Conservation (phyloP, 202 grass and related monocot genomes). For the Brachypodium distachyon region DNA sequence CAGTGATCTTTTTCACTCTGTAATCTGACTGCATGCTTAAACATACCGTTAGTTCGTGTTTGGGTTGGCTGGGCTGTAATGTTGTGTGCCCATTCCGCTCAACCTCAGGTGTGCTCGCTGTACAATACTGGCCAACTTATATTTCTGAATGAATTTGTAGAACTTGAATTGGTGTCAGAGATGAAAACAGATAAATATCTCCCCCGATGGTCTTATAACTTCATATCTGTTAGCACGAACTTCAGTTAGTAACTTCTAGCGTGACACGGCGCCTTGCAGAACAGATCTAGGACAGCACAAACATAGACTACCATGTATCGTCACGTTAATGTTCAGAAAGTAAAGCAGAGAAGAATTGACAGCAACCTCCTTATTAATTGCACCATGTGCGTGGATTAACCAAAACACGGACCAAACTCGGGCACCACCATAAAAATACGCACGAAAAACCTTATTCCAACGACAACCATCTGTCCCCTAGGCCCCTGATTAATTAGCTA, state of each 20-base stretch:
- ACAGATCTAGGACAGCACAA: not conserved
- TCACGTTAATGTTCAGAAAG: not conserved
- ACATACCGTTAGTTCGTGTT: not conserved
- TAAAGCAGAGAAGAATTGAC: not conserved
- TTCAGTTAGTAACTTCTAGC: no score
- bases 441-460: slow-evolving; percentile 25
- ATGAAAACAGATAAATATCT: not conserved
- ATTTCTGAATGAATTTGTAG: not conserved
- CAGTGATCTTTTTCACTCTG: not conserved
- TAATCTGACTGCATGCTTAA: not conserved
- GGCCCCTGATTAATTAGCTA: slow-evolving; percentile 21
- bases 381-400: not conserved
- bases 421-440: not conserved
- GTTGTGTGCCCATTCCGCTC: not conserved
- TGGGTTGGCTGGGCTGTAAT: not conserved
- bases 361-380: slow-evolving; percentile 19
- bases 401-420: not conserved
- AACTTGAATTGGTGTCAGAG: not conserved
- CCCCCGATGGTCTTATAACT: no score
- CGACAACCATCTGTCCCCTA: slow-evolving; percentile 17
- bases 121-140: not conserved
- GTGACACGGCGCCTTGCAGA: not conserved
- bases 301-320: not conserved
- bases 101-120: no score
- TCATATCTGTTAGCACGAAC: no score